Evolutionary conservation across 2,329 filamentous ascomycete genomes (phyloP), one percentile per base, ranked within the genome.

Genomic region (Xylariaceae sp.): DNA sequence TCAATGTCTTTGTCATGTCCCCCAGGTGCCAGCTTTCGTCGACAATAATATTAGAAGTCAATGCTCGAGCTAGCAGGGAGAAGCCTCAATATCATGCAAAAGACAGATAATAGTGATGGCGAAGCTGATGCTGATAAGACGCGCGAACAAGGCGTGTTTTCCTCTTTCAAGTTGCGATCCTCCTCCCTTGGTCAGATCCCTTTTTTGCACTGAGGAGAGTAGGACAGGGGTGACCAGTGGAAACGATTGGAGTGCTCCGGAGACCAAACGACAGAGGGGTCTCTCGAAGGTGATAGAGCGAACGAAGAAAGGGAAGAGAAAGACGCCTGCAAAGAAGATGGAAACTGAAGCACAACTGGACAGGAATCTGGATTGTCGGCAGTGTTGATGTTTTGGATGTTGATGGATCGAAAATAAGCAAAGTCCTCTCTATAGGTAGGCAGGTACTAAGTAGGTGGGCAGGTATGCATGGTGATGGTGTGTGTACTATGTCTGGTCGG

Each of bases 1-100:
- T 50, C 48, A 53, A 49, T 45, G 48, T 43, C 52, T 53, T 53
- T 55, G 51, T 54, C 46, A 52, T 48, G 43, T 49, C 51, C 49
- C n/a, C n/a, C n/a, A n/a, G n/a, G 47, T 47, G 48, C 41, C 12
- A 13, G 16, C 30, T 13, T 32, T 32, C 16, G 30, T 33, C 19
- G n/a, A 9, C 37, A 22, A 38, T n/a, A n/a, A 11, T 26, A 11
- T 7, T n/a, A n/a, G 6, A n/a, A 6, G 8, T 7, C 13, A n/a
- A 6, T 6, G 12, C 13, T 32, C 30, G 13, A 32, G 15, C 9
- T 32, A n/a, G 13, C 30, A 16, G 28, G 36, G 36, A 15, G 8
- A n/a, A 37, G 24, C n/a, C 26, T 29, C 26, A 29, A n/a, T 29
- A 29, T n/a, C n/a, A n/a, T n/a, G n/a, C n/a, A n/a, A n/a, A n/a